A percentile compares a stretch with the other conserved stretches of the same genome.
phyloP scores from a whole-genome alignment of 1,284 basidiomycete species.

The Gymnopus androsaceus region DNA sequence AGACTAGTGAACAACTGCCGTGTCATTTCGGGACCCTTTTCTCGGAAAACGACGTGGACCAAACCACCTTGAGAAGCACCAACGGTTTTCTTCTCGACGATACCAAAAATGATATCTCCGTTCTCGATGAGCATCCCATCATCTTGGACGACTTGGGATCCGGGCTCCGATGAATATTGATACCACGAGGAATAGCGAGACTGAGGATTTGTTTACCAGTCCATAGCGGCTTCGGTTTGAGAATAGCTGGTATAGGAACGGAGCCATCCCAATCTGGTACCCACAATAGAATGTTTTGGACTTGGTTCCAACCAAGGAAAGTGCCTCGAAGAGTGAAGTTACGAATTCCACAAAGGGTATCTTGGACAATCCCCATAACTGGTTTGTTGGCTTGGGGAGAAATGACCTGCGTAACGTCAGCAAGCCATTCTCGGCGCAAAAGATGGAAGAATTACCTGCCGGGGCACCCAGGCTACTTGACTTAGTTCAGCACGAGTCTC shows the following conservation, averaged over 20 bases:
- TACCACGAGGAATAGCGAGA: constrained; percentile 92
- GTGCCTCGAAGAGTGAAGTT: constrained; percentile 96
- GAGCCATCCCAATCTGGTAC: constrained; percentile 96
- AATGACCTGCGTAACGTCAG: constrained; percentile 70
- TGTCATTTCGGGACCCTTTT: constrained; percentile 95
- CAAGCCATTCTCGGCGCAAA: background rate
- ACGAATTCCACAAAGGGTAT: constrained; percentile 96
- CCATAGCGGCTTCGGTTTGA: constrained; percentile 98
- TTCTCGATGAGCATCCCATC: constrained; percentile 97
- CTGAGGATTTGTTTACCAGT: constrained; percentile 97
- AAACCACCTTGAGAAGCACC: constrained; percentile 94
- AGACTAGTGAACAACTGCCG: constrained; percentile 91
- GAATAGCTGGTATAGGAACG: constrained; percentile 89
- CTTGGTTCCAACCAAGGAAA: constrained; percentile 91
- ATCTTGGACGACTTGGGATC: constrained; percentile 85
- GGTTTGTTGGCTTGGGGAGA: constrained; percentile 99
- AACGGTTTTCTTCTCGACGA: constrained; percentile 98
- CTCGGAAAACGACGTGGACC: constrained; percentile 96
- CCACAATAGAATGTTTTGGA: constrained; percentile 98
- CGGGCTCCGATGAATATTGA: constrained; percentile 87
- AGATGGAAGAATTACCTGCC: constrained; percentile 63
- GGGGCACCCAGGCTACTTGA: constrained; percentile 99
- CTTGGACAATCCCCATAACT: constrained; percentile 99
- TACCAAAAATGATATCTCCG: constrained; percentile 95
- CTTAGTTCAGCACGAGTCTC: constrained; percentile 97